Conservation (phyloP, 441 rosid genomes). For the Pelargonium myrrhifolium region DNA sequence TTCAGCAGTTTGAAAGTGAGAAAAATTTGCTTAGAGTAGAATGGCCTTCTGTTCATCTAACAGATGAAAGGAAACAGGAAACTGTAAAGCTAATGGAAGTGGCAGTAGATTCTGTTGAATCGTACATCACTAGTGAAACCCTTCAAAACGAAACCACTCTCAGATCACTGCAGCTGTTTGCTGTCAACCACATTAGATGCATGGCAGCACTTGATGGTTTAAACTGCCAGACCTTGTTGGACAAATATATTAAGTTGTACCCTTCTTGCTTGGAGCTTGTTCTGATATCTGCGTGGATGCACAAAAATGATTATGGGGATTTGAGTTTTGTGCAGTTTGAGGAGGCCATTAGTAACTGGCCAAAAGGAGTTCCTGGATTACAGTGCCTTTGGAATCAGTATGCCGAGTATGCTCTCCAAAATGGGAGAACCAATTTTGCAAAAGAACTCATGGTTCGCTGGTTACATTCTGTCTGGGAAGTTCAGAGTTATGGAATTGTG, state of each 20-base stretch:
- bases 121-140: constrained; percentile 21
- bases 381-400: constrained; percentile 94
- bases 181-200: constrained; percentile 56
- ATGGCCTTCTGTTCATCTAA: constrained; percentile 54
- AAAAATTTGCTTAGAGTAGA: constrained; percentile 53
- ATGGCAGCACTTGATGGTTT: constrained; percentile 46
- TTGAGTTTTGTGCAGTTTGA: constrained; percentile 46
- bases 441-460: constrained; percentile 59
- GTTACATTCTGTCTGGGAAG: constrained; percentile 49
- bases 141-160: constrained; percentile 21
- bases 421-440: constrained; percentile 40
- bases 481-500: constrained; percentile 24
- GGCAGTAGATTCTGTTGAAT: constrained; percentile 36
- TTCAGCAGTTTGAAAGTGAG: constrained; percentile 52
- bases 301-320: constrained; percentile 29
- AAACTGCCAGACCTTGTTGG: constrained; percentile 43
- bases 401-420: constrained; percentile 55
- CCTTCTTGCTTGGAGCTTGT: constrained; percentile 67
- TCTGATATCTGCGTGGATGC: constrained; percentile 49
- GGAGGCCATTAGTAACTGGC: constrained; percentile 60
- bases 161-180: constrained; percentile 40
- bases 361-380: constrained; percentile 54
- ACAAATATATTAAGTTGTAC: constrained; percentile 43
- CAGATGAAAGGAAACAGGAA: constrained; percentile 41
- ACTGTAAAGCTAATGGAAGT: constrained; percentile 38